Conservation (phyloP, 768 basidiomycete genomes). For the Calocera cornea region DNA sequence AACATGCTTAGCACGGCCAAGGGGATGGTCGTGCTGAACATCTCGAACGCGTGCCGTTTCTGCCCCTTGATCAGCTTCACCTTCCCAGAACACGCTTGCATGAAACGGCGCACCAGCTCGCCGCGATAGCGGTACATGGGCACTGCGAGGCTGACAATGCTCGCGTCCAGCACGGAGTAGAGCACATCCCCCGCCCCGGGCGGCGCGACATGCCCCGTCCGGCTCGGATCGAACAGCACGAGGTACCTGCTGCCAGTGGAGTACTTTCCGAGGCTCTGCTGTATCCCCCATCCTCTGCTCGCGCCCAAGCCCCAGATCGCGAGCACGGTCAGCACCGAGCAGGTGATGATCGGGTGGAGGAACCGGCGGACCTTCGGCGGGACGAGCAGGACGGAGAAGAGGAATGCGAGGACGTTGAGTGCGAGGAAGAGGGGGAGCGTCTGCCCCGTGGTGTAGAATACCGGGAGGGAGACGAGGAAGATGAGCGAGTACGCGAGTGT, state of each 20-base stretch:
- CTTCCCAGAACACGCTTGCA: background rate
- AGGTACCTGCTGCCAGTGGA: background rate
- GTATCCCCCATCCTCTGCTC: background rate
- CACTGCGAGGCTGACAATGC: background rate
- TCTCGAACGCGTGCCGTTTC: conserved; percentile 1
- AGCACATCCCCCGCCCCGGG: background rate
- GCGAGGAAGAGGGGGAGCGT: background rate
- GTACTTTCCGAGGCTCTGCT: background rate
- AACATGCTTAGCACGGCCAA: background rate
- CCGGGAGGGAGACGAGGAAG: background rate
- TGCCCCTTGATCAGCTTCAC: background rate
- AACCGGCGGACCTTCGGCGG: background rate
- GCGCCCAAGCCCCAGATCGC: background rate
- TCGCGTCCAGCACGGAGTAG: background rate
- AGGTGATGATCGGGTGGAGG: background rate
- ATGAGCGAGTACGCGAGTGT: background rate
- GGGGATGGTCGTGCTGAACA: conserved; percentile 2
- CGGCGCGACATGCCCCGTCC: background rate
- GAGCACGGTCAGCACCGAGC: background rate
- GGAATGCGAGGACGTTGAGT: background rate
- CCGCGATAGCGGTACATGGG: background rate
- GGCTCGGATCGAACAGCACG: background rate
- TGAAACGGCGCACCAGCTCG: background rate
- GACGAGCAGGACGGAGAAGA: conserved; percentile 4
- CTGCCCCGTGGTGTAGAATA: background rate